Conservation (phyloP, 441 rosid species). For the Mallotus repandus region DNA sequence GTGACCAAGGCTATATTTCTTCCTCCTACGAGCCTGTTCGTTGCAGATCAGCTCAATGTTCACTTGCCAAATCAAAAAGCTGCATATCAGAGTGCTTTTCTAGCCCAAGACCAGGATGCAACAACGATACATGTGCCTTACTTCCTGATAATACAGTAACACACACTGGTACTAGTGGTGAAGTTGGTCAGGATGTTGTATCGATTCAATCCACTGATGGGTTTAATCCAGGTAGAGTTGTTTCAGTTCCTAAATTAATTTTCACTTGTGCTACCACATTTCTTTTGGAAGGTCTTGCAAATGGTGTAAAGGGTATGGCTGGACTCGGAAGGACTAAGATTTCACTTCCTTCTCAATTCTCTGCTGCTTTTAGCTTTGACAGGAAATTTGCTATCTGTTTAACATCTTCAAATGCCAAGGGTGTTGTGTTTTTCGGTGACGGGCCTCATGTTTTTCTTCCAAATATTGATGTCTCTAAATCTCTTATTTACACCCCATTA, state of each 20-base stretch:
- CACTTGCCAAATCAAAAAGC: conserved; percentile 9
- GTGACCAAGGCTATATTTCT: conserved; percentile 28
- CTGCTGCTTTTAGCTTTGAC: conserved; percentile 26
- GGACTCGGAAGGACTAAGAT: conserved; percentile 34
- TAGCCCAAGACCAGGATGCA: conserved; percentile 16
- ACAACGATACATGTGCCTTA: conserved; percentile 15
- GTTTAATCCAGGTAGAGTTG: not conserved
- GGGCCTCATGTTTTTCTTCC: conserved; percentile 36
- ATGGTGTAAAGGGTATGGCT: conserved; percentile 31
- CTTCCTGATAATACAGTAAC: conserved; percentile 6
- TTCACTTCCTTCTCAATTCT: conserved; percentile 32
- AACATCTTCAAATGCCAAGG: conserved; percentile 26
- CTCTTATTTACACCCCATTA: conserved; percentile 36
- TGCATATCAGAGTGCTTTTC: conserved; percentile 12
- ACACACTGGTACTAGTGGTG: not conserved
- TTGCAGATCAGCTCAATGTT: conserved; percentile 26
- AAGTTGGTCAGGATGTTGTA: conserved; percentile 15
- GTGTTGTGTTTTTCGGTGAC: conserved; percentile 35
- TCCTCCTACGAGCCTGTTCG: conserved; percentile 29
- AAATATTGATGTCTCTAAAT: conserved; percentile 24
- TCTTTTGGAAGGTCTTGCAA: conserved; percentile 43
- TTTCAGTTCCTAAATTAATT: conserved; percentile 20
- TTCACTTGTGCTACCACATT: conserved; percentile 41
- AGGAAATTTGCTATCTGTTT: conserved; percentile 36
- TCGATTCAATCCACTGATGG: conserved; percentile 12